Base-by-base conservation (phyloP, 306 rosid species). In the Vicia sativa region DNA sequence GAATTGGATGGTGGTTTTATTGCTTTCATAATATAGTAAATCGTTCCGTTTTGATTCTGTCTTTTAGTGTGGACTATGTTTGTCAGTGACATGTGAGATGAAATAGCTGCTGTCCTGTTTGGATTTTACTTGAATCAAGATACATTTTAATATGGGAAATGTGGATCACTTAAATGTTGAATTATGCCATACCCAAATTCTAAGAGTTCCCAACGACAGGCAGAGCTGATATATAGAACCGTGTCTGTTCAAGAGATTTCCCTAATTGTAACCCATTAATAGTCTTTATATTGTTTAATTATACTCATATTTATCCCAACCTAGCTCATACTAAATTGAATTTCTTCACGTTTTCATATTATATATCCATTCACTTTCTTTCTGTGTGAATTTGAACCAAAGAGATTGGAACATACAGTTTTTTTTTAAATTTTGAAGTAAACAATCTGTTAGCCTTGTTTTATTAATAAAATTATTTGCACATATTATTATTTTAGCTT, bases 61-160 rank as follows among this genome's bases (percentile, higher is more conserved):
- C 18, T 16, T 70, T 21, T 3, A 14, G 13, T 45, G 29, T 0
- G 46, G 38, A 46, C 6, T 28, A 28, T 28, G 0, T 35, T 41
- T 16, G 44, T 19, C 14, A 7, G 7, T 38, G 49, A 42, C 23
- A 54, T 58, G 13, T 31, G 37, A 31, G 37, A 31, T 7, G 19
- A 35, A 12, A 50, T 28, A 28, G 2, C 14, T 34, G 18, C 2
- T 43, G 7, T 15, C 50, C 3, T 34, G 45, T 45, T 28, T 63
- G 11, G 11, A 60, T 54, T 63, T 48, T 15, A 52, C 16, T 46
- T 58, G 13, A 41, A 63, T 70, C 46, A 34, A 5, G 68, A 23
- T 1, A 53, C 19, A 26, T 63, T 54, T 19, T 42, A 19, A 43
- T 35, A 39, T 12, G 42, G 46, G n/a, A 58, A 57, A 9, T 38